Conservation (phyloP, 371 early-diverging fungal genomes). For the Lichtheimia ramosa region DNA sequence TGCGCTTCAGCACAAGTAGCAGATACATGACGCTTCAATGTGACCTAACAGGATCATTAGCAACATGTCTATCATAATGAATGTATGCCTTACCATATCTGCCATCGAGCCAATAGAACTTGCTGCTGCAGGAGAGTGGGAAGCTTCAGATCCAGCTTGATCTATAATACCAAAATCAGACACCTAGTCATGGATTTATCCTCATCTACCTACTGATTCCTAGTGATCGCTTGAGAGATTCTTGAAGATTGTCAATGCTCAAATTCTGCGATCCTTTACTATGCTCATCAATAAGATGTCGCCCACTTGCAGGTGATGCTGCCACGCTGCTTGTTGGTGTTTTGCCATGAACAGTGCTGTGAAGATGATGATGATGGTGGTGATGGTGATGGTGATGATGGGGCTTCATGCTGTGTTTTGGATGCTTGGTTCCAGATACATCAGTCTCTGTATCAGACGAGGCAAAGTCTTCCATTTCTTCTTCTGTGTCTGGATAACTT, state of each 20-base stretch:
- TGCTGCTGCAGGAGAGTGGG: constrained; percentile 19
- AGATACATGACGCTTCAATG: constrained; percentile 29
- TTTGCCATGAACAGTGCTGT: constrained; percentile 11
- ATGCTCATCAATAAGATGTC: constrained; percentile 21
- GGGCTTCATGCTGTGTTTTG: neutral
- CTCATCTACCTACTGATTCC: constrained; percentile 24
- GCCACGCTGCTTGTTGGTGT: constrained; percentile 10
- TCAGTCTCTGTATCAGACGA: constrained; percentile 32
- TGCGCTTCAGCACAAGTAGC: constrained; percentile 59
- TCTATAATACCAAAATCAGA: too few relatives aligned
- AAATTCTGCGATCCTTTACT: constrained; percentile 16
- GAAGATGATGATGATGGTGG: constrained; percentile 11
- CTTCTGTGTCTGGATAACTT: constrained; percentile 57
- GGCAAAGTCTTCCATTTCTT: constrained; percentile 41
- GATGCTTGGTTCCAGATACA: constrained; percentile 5
- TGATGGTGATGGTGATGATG: constrained; percentile 6
- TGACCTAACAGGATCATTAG: constrained; percentile 20
- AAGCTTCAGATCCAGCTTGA: constrained; percentile 8
- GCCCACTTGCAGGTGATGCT: constrained; percentile 30
- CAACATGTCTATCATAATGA: neutral
- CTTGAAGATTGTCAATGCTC: constrained; percentile 46
- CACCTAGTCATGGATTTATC: too few relatives aligned
- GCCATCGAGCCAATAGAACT: constrained; percentile 14
- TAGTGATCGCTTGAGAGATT: constrained; percentile 35
- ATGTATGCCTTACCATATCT: constrained; percentile 16